Evolutionary conservation across 2,329 filamentous ascomycete species (phyloP).

Genomic region (Ophiostoma ulmi): DNA sequence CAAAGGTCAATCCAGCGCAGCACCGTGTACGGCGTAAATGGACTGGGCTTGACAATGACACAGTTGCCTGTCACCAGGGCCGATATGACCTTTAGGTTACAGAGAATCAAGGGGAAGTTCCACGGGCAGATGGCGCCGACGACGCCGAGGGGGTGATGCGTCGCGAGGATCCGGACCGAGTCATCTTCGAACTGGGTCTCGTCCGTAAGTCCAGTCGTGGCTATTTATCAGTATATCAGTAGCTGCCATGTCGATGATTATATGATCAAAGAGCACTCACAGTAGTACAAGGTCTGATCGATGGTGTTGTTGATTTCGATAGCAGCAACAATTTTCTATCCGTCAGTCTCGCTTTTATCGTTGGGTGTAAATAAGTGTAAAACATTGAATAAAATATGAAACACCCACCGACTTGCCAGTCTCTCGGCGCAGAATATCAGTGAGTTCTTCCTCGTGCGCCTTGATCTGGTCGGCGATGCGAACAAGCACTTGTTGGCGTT

Average conservation of each 20-base stretch:
- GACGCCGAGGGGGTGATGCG: too few species aligned
- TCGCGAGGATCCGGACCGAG: too few species aligned
- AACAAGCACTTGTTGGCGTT: too few species aligned
- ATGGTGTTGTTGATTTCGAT: not conserved
- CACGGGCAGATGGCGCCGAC: too few species aligned
- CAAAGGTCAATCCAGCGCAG: constrained; percentile 50
- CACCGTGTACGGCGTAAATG: constrained; percentile 49
- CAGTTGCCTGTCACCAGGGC: constrained; percentile 51
- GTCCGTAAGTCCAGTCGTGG: not conserved
- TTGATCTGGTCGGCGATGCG: too few species aligned
- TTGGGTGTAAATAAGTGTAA: too few species aligned
- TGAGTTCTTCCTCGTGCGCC: too few species aligned
- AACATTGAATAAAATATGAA: too few species aligned
- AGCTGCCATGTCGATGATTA: not conserved
- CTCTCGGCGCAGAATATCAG: too few species aligned
- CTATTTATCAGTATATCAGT: not conserved
- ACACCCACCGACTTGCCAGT: too few species aligned
- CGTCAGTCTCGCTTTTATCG: too few species aligned
- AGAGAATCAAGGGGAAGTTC: too few species aligned
- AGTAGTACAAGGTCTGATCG: not conserved
- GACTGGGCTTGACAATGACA: constrained; percentile 55
- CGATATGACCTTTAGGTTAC: constrained; percentile 40
- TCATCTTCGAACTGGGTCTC: not conserved
- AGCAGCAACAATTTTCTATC: not conserved
- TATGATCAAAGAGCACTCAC: not conserved